phyloP scores from a whole-genome alignment of 2,329 filamentous ascomycete genomes.

The Endocalyx cinctus region DNA sequence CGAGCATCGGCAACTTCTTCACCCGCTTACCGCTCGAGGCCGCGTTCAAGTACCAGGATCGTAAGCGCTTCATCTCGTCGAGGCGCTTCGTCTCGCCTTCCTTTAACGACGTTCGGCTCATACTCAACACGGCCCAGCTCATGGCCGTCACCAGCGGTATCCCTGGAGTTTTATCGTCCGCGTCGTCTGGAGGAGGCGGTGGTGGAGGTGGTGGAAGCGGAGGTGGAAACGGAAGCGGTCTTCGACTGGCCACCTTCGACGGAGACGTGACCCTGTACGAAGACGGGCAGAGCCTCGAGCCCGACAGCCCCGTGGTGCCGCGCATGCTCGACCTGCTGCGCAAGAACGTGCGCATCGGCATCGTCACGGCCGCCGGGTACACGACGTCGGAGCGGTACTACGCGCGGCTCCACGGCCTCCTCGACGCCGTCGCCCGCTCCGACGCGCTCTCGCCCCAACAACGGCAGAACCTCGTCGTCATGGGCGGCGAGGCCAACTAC shows the following conservation, averaged over 20 bases:
- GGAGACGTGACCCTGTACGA: constrained; percentile 96
- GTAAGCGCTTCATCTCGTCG: constrained; percentile 79
- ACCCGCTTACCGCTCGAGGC: constrained; percentile 81
- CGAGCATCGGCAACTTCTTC: constrained; percentile 89
- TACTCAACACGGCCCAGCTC: constrained; percentile 90
- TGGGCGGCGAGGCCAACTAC: constrained; percentile 96
- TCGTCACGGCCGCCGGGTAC: constrained; percentile 95
- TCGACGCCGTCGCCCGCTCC: constrained; percentile 68
- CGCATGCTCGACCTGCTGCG: constrained; percentile 65
- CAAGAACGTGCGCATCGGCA: constrained; percentile 79
- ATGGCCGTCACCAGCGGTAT: constrained; percentile 78
- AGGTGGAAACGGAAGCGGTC: too few species aligned
- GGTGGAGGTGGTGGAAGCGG: too few species aligned
- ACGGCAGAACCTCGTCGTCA: constrained; percentile 78
- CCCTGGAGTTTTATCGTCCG: too few species aligned
- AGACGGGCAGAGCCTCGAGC: constrained; percentile 74
- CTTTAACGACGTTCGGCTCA: constrained; percentile 92
- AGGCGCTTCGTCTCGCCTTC: constrained; percentile 91
- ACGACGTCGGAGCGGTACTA: constrained; percentile 85
- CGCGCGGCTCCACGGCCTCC: constrained; percentile 76
- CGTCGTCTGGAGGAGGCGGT: too few species aligned
- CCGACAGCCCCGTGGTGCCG: constrained; percentile 71
- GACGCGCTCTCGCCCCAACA: constrained; percentile 57
- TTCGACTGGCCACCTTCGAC: constrained; percentile 91
- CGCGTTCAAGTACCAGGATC: constrained; percentile 88